These are phyloP conservation scores for Lasiodiplodia sp. DNA, from an alignment of 2,329 filamentous ascomycete species.

Conservation along the genomic window DNA sequence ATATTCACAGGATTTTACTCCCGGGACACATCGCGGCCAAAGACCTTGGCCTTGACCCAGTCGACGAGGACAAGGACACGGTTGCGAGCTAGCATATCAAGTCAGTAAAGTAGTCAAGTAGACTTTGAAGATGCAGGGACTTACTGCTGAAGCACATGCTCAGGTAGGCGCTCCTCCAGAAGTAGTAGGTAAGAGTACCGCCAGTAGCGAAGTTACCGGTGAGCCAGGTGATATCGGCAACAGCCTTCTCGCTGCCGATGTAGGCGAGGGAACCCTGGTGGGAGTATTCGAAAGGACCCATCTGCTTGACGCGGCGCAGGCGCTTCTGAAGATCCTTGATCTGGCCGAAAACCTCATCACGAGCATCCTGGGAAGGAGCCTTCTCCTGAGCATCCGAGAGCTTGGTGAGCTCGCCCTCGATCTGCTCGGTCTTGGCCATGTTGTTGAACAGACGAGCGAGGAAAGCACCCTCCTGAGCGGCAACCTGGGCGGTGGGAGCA, in stretches of 20 bases:
- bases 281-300: constrained; percentile 98
- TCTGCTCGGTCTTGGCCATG: constrained; percentile 90
- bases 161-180: constrained; percentile 97
- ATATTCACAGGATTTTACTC: constrained; percentile 59
- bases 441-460: constrained; percentile 97
- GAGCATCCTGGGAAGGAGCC: constrained; percentile 69
- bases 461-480: constrained; percentile 93
- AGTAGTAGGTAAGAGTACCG: constrained; percentile 93
- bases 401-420: constrained; percentile 77
- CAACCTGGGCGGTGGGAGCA: constrained; percentile 95
- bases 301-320: constrained; percentile 86
- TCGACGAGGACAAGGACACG: constrained; percentile 90
- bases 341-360: constrained; percentile 69
- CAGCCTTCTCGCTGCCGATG: constrained; percentile 97
- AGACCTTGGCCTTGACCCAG: constrained; percentile 96
- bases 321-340: constrained; percentile 89
- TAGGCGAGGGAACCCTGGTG: constrained; percentile 97
- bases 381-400: constrained; percentile 69
- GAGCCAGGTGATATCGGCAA: constrained; percentile 96
- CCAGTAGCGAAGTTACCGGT: constrained; percentile 95
- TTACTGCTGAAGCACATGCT: constrained; percentile 99
- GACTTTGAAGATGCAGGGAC: constrained; percentile 49
- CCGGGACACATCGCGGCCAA: constrained; percentile 91
- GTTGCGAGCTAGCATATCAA: constrained; percentile 74
- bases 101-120: neutral